These are phyloP conservation scores for Gautieria morchelliformis DNA, from an alignment of 768 basidiomycete genomes.

Conservation along the genomic window DNA sequence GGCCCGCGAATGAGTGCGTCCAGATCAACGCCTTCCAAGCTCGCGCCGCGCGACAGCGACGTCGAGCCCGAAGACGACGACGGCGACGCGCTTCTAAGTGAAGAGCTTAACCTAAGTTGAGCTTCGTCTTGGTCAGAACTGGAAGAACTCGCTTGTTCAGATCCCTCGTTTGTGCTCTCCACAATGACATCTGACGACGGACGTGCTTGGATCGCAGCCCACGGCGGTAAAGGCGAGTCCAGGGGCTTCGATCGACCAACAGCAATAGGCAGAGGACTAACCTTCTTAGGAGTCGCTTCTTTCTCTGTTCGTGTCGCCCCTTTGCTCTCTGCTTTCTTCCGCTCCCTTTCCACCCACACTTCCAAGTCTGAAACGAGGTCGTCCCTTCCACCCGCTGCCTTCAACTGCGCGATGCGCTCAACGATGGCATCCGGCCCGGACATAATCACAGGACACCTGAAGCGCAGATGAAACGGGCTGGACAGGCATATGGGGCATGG, in stretches of 20 bases:
- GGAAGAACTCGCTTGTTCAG: conserved; percentile 25
- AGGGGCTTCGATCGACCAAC: not conserved
- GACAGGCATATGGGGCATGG: conserved; percentile 29
- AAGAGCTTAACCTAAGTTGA: not conserved
- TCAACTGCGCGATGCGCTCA: conserved; percentile 36
- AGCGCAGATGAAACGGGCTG: conserved; percentile 37
- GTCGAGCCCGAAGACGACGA: not conserved
- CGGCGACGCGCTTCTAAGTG: not conserved
- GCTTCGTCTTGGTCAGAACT: conserved; percentile 13
- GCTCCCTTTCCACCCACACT: conserved; percentile 15
- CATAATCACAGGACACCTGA: conserved; percentile 38
- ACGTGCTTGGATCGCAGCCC: conserved; percentile 18
- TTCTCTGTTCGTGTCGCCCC: not conserved
- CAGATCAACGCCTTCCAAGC: conserved; percentile 19
- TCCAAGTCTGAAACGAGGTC: conserved; percentile 34
- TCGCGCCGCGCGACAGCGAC: not conserved
- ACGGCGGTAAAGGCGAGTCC: not conserved
- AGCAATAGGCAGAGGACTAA: not conserved
- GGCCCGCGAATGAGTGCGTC: conserved; percentile 37
- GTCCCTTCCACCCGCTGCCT: conserved; percentile 17
- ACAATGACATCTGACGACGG: conserved; percentile 28
- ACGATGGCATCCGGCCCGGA: conserved; percentile 34
- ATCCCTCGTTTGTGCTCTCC: conserved; percentile 30
- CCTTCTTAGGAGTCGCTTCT: not conserved
- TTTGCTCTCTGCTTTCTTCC: not conserved